Percentiles rank a stretch among this genome's conserved stretches.
Evolutionary conservation across 2,329 filamentous ascomycete species (phyloP).

Genomic region (Sphaerulina vaccinii): DNA sequence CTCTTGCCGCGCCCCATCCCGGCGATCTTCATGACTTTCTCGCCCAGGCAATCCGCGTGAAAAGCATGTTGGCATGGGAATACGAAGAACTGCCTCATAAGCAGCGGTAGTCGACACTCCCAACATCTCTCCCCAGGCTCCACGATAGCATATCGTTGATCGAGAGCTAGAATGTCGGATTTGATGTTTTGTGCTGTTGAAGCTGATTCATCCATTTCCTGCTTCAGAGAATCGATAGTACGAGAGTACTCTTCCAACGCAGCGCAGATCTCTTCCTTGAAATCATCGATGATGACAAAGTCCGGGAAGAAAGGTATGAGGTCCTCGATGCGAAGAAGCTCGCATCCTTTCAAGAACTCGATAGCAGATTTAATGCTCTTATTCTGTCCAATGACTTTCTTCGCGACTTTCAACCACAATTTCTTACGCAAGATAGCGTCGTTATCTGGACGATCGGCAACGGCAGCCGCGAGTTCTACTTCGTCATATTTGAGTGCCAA

Average conservation of each 20-base stretch:
- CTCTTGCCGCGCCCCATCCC: conserved; percentile 72
- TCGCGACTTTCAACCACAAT: conserved; percentile 91
- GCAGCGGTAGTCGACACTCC: conserved; percentile 77
- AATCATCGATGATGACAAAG: conserved; percentile 97
- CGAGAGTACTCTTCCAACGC: conserved; percentile 91
- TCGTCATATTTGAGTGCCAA: conserved; percentile 86
- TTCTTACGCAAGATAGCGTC: conserved; percentile 83
- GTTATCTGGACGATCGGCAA: conserved; percentile 76
- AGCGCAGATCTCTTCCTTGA: conserved; percentile 95
- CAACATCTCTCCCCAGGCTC: conserved; percentile 95
- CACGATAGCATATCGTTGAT: conserved; percentile 90
- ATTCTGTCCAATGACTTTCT: conserved; percentile 84
- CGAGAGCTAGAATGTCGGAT: conserved; percentile 79
- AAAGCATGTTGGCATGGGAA: conserved; percentile 98
- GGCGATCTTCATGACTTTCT: conserved; percentile 77
- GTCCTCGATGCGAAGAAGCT: conserved; percentile 91
- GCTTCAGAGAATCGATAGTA: conserved; percentile 82
- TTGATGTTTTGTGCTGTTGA: conserved; percentile 89
- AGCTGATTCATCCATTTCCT: conserved; percentile 93
- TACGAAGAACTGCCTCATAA: conserved; percentile 93
- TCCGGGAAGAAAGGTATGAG: conserved; percentile 98
- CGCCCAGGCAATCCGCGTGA: conserved; percentile 89
- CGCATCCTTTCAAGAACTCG: conserved; percentile 87
- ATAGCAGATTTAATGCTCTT: conserved; percentile 84
- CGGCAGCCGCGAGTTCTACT: conserved; percentile 82